Evolutionary conservation across 768 basidiomycete species (phyloP), one percentile per base, ranked within the genome.

Genomic region (Leccinum barrowsii): DNA sequence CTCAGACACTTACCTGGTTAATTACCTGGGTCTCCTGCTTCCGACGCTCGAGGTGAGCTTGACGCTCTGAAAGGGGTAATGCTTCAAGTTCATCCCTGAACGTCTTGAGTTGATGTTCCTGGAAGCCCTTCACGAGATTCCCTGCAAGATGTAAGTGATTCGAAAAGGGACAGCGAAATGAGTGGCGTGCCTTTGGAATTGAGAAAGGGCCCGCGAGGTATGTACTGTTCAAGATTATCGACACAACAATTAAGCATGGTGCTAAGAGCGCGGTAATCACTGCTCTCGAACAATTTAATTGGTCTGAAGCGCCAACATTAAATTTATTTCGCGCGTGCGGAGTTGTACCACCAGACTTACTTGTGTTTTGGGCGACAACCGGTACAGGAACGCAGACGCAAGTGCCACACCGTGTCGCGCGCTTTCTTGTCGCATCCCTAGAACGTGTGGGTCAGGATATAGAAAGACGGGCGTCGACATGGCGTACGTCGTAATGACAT

Each of bases 401-500:
- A 59, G 47, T 73, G 68, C 72, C 72, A 73, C 26, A 73, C 58
- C 15, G 59, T 70, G 46, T 73, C 65, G 10, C 67, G 63, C 10
- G 69, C 69, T 56, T 60, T 63, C 44, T 48, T 60, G 13, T 63
- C 52, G 26, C 71, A 72, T 11, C 57, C 73, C 70, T 72, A 49
- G 26, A 19, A 32, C 4, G 47, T 4, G 49, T 30, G 21, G 21
- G 30, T 67, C 46, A 55, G 52, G 3, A 49, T 22, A 34, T 53
- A 6, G 44, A 46, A 17, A 17, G 42, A 47, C n/a, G n/a, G 3
- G 37, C 19, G 26, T 30, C 6, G 26, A 42, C 2, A 35, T 51
- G 26, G 34, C 35, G 42, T 65, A 69, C 69, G 57, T 63, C 28
- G 30, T 71, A 71, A 70, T 81, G 73, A 63, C 84, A 85, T 57